phyloP scores from a whole-genome alignment of 2,329 filamentous ascomycete species.

The Periconia sp. region DNA sequence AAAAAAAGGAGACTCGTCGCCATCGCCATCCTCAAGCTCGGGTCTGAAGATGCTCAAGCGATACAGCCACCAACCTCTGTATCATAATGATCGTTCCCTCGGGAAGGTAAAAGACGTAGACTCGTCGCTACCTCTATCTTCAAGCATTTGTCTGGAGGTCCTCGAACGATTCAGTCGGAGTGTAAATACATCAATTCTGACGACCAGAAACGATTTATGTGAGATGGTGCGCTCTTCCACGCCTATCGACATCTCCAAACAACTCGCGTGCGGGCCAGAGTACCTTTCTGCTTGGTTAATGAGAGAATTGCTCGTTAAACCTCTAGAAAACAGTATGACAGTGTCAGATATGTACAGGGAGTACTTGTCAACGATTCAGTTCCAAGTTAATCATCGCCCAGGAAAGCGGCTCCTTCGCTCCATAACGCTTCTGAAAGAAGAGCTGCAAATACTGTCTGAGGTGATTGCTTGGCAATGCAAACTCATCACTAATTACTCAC shows the following conservation, averaged over 20 bases:
- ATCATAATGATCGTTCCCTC: no score
- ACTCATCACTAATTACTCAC: constrained; percentile 28
- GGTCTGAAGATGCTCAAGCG: no score
- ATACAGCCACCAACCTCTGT: no score
- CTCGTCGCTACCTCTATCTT: constrained; percentile 1
- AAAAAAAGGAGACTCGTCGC: background rate
- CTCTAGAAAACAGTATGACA: constrained; percentile 29
- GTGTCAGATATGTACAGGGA: constrained; percentile 37
- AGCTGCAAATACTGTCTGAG: constrained; percentile 24
- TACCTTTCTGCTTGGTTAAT: constrained; percentile 38
- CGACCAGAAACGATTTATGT: constrained; percentile 30
- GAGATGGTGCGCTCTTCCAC: constrained; percentile 24
- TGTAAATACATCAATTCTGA: constrained; percentile 13
- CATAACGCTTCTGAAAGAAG: constrained; percentile 39
- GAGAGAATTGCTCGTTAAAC: constrained; percentile 34
- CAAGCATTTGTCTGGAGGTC: constrained; percentile 19
- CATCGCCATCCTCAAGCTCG: no score
- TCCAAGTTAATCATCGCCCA: constrained; percentile 40
- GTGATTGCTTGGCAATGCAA: constrained; percentile 34
- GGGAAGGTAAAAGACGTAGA: no score
- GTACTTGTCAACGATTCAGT: constrained; percentile 40
- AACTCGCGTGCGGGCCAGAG: constrained; percentile 31
- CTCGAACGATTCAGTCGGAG: constrained; percentile 24
- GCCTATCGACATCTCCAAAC: constrained; percentile 15
- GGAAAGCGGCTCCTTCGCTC: constrained; percentile 37